Evolutionary conservation across 2,329 filamentous ascomycete genomes (phyloP).

Genomic region (Pestalotiopsis sp.): DNA sequence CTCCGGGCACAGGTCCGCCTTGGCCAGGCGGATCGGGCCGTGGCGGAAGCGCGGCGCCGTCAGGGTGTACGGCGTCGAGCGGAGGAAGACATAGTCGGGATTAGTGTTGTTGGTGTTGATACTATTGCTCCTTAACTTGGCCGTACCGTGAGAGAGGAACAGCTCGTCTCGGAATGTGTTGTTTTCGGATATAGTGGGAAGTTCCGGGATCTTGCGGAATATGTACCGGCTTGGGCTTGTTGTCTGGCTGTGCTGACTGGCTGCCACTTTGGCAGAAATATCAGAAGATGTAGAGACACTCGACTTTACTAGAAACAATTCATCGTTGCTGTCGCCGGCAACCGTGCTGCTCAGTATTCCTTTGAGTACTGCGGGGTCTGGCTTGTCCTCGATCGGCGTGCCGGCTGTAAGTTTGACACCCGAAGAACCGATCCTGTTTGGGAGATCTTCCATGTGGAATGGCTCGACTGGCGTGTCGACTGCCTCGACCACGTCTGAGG

Average conservation of each 20-base stretch:
- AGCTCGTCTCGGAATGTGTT: slow-evolving; percentile 17
- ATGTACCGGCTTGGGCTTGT: slow-evolving; percentile 27
- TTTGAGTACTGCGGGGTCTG: slow-evolving; percentile 24
- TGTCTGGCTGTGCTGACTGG: slow-evolving; percentile 31
- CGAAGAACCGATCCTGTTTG: slow-evolving; percentile 43
- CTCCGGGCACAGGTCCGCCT: slow-evolving; percentile 41
- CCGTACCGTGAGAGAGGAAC: slow-evolving; percentile 16
- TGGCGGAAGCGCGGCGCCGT: slow-evolving; percentile 54
- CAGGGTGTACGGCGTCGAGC: slow-evolving; percentile 50
- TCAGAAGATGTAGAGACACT: neutral
- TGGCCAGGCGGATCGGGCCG: slow-evolving; percentile 55
- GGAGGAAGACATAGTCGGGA: slow-evolving; percentile 43
- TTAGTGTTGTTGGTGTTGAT: slow-evolving; percentile 39
- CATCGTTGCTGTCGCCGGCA: slow-evolving; percentile 17
- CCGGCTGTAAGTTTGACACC: slow-evolving; percentile 31
- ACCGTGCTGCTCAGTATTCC: slow-evolving; percentile 24
- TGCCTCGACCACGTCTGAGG: slow-evolving; percentile 28
- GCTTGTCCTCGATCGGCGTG: slow-evolving; percentile 28
- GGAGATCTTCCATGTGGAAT: slow-evolving; percentile 51
- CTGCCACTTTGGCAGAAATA: neutral
- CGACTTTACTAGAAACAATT: slow-evolving; percentile 7
- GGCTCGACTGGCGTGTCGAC: slow-evolving; percentile 47
- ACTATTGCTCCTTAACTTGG: slow-evolving; percentile 1
- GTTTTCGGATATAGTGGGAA: slow-evolving; percentile 32
- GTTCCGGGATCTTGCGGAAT: slow-evolving; percentile 21